Evolutionary conservation across 2,329 filamentous ascomycete genomes (phyloP), one percentile per base, ranked within the genome.

Genomic region (Intubia oerlemansii): DNA sequence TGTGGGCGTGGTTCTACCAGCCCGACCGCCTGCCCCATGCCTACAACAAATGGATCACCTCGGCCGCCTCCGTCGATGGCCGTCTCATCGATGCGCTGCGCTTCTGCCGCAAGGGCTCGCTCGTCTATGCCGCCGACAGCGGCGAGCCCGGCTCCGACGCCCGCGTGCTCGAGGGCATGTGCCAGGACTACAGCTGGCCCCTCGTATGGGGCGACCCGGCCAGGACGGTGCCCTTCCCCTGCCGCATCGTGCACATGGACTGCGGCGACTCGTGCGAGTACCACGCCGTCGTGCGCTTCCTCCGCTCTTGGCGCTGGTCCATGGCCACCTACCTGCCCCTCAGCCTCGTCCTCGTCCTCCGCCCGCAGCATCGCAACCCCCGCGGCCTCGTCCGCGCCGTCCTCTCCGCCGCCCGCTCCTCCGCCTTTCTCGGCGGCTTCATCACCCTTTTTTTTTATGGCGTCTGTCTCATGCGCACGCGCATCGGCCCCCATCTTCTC

Each of bases 1-100:
- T 90, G 81, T 85, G 78, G 74, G 65, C 78, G 12, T 91, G 78
- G 77, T 73, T 90, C 45, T 91, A 85, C 51, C 47, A 57, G 8
- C 78, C 80, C 0, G 57, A 66, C 20, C 60, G 66, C 13, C 59
- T 91, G 2, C 81, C 81, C 3, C 59, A 54, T 17, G 61, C 71
- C 23, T 90, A 90, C 52, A 73, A 70, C 41, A 73, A 70, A 44
- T 90, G 81, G 80, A 88, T 91, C 40, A 66, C 62, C 23, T 69
- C 72, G 14, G 76, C 74, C 4, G 80, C 81, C 4, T 61, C 72
- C 25, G 68, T 88, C 13, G 81, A 91, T 45, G 42, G 51, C 10
- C 74, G 80, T 6, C 62, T 91, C 16, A 65, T 88, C 29, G 60
- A 77, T 39, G 75, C 74, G 3, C 64, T 91, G 14, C 71, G 73